phyloP scores from a whole-genome alignment of 2,329 filamentous ascomycete genomes.

The Blastomyces silverae region DNA sequence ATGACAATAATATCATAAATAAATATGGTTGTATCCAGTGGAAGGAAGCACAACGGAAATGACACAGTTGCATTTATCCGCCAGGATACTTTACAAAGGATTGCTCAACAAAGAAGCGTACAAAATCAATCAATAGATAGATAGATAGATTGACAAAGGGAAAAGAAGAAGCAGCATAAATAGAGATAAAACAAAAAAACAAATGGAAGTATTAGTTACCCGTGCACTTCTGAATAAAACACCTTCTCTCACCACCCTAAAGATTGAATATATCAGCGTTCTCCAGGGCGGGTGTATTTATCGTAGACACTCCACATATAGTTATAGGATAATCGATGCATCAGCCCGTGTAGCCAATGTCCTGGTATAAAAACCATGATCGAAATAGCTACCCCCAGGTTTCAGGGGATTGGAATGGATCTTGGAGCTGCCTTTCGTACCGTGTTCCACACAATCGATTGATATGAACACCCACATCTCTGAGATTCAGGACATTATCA shows the following conservation, averaged over 20 bases:
- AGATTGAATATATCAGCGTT: not conserved
- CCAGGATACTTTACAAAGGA: not conserved
- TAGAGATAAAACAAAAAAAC: not conserved
- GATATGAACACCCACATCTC: slow-evolving; percentile 64
- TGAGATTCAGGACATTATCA: slow-evolving; percentile 64
- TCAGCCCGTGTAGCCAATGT: not conserved
- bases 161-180: not conserved
- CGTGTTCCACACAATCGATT: slow-evolving; percentile 53
- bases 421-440: slow-evolving; percentile 36
- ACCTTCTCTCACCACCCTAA: slow-evolving; percentile 51
- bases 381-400: not conserved
- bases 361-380: not conserved
- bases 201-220: slow-evolving; percentile 38
- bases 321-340: not conserved
- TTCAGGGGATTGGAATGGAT: not conserved
- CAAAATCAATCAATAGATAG: not conserved
- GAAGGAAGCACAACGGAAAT: not conserved
- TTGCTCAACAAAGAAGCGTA: not conserved
- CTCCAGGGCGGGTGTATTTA: not conserved
- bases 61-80: not conserved
- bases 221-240: slow-evolving; percentile 63
- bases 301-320: not conserved
- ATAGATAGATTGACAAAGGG: not conserved
- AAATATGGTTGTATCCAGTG: not conserved
- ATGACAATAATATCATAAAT: not conserved